phyloP scores from a whole-genome alignment of 768 basidiomycete species.

The Cantharellus cinnabarinus region DNA sequence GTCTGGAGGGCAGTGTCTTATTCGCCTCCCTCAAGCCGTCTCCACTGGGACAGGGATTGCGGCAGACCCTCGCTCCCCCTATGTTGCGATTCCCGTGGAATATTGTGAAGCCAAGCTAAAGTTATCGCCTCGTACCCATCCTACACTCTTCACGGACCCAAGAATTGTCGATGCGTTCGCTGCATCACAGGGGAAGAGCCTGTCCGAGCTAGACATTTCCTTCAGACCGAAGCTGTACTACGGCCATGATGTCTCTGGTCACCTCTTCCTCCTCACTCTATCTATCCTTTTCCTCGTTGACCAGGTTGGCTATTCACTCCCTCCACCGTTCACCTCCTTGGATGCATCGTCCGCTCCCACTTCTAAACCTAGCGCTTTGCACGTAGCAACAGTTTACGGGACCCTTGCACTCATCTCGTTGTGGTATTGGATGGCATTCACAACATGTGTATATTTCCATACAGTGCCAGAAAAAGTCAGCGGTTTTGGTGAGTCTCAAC shows the following conservation, averaged over 20 bases:
- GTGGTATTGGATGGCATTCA: conserved; percentile 56
- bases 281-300: conserved; percentile 56
- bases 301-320: conserved; percentile 41
- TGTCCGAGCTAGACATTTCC: conserved; percentile 10
- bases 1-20: conserved; percentile 63
- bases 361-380: not conserved
- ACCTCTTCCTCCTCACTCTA: conserved; percentile 76
- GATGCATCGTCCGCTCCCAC: not conserved
- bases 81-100: conserved; percentile 33
- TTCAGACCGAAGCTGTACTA: conserved; percentile 38
- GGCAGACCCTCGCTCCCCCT: conserved; percentile 6
- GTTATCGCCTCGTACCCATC: conserved; percentile 41
- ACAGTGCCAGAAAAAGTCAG: conserved; percentile 69
- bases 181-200: not conserved
- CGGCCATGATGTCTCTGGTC: conserved; percentile 89
- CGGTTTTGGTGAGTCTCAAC: conserved; percentile 46
- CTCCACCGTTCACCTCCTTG: conserved; percentile 9
- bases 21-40: conserved; percentile 26
- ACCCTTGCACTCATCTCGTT: conserved; percentile 31
- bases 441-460: conserved; percentile 85
- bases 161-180: not conserved
- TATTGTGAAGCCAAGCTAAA: conserved; percentile 32
- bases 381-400: conserved; percentile 8
- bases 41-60: not conserved
- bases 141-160: conserved; percentile 31